phyloP scores from a whole-genome alignment of 176 grass and related monocot species.

The Poa pratensis region DNA sequence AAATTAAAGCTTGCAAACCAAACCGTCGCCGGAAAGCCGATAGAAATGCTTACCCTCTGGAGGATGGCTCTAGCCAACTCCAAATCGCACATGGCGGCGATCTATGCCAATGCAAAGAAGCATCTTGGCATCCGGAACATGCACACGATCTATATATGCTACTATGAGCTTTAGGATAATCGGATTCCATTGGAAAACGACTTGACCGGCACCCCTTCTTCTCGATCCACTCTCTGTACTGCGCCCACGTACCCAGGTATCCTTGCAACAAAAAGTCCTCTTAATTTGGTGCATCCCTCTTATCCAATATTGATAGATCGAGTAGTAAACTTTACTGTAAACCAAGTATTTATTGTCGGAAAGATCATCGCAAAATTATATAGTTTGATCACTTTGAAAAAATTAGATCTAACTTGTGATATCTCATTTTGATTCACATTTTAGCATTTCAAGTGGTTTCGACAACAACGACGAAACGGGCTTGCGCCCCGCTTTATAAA shows the following conservation, averaged over 20 bases:
- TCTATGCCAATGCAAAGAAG: conserved; percentile 23
- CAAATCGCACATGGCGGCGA: conserved; percentile 14
- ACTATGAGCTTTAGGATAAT: conserved; percentile 35
- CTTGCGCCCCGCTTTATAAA: too few species aligned
- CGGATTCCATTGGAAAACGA: conserved; percentile 46
- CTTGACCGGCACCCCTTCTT: not conserved
- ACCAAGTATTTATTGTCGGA: too few species aligned
- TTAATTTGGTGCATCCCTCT: not conserved
- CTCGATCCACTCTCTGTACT: not conserved
- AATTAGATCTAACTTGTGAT: not conserved
- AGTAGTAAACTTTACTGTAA: too few species aligned
- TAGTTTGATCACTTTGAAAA: not conserved
- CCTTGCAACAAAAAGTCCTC: not conserved
- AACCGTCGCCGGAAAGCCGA: conserved; percentile 14
- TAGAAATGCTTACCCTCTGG: conserved; percentile 22
- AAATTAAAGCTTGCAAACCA: not conserved
- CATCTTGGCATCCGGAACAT: conserved; percentile 30
- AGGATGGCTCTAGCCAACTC: not conserved
- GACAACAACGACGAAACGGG: not conserved
- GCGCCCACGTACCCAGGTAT: not conserved
- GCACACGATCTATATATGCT: not conserved
- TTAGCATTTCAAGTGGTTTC: not conserved
- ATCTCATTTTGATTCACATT: not conserved
- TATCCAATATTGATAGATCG: not conserved
- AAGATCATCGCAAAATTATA: too few species aligned